Evolutionary conservation across 2,329 filamentous ascomycete species (phyloP).

Genomic region (Penicillium olsonii): DNA sequence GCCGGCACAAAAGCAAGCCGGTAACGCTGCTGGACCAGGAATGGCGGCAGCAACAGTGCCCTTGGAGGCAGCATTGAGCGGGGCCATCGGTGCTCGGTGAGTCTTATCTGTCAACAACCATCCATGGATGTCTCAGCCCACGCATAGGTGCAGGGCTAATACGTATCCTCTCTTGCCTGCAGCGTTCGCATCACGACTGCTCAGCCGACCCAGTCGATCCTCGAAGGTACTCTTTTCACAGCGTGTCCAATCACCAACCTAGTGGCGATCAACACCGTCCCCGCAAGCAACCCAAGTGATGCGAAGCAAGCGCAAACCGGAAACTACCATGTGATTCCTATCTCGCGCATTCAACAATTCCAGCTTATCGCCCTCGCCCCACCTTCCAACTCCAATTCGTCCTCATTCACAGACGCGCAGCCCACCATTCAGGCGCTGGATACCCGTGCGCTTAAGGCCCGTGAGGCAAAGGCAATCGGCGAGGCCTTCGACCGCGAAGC

Average conservation of each 20-base stretch:
- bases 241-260: conserved; percentile 62
- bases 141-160: conserved; percentile 2
- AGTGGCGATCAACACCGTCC: conserved; percentile 60
- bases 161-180: neutral
- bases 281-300: conserved; percentile 39
- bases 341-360: conserved; percentile 60
- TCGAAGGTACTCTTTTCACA: conserved; percentile 65
- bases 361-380: conserved; percentile 51
- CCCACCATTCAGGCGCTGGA: conserved; percentile 51
- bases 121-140: neutral
- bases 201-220: conserved; percentile 50
- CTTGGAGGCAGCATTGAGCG: conserved; percentile 57
- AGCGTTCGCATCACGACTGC: conserved; percentile 62
- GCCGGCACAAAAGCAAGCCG: conserved; percentile 37
- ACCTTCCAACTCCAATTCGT: conserved; percentile 29
- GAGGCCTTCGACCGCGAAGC: conserved; percentile 60
- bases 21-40: conserved; percentile 37
- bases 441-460: conserved; percentile 53
- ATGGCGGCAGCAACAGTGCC: conserved; percentile 50
- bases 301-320: conserved; percentile 46
- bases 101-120: conserved; percentile 21
- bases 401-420: conserved; percentile 52
- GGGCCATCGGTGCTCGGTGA: conserved; percentile 64
- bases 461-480: conserved; percentile 58
- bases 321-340: conserved; percentile 62